Conservation (phyloP, 805 yeast genomes). For the Wickerhamia fluorescens region DNA sequence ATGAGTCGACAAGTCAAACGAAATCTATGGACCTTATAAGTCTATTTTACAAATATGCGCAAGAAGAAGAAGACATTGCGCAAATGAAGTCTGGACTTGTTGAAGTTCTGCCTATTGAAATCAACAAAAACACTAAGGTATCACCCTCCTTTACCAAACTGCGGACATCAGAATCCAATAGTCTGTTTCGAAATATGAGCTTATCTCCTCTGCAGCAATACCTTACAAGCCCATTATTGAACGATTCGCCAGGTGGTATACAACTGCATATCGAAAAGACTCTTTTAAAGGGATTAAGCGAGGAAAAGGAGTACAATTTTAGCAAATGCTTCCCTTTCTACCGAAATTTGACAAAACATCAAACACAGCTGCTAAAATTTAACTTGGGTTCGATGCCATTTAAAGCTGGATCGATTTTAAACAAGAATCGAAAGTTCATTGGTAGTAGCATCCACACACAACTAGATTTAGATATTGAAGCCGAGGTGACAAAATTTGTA, state of each 20-base stretch:
- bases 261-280: conserved; percentile 12
- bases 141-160: conserved; percentile 1
- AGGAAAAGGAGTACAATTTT: conserved; percentile 55
- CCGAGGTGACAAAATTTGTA: conserved; percentile 58
- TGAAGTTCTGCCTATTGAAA: conserved; percentile 9
- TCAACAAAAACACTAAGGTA: conserved; percentile 1
- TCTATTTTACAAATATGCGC: conserved; percentile 34
- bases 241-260: too few species aligned
- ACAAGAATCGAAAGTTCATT: conserved; percentile 20
- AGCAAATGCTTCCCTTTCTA: conserved; percentile 80
- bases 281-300: conserved; percentile 17
- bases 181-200: too few species aligned
- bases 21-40: conserved; percentile 25
- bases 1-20: too few species aligned
- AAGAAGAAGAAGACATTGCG: conserved; percentile 19
- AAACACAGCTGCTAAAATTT: conserved; percentile 44
- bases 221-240: conserved; percentile 1
- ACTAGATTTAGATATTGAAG: conserved; percentile 32
- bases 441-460: conserved; percentile 25
- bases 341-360: conserved; percentile 49
- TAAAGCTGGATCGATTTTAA: too few species aligned
- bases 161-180: too few species aligned
- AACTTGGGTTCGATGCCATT: conserved; percentile 16
- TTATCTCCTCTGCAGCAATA: conserved; percentile 1
- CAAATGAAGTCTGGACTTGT: conserved; percentile 2